Evolutionary conservation across 2,329 filamentous ascomycete species (phyloP), one percentile per base, ranked within the genome.

Genomic region (Monosporascus sp.): DNA sequence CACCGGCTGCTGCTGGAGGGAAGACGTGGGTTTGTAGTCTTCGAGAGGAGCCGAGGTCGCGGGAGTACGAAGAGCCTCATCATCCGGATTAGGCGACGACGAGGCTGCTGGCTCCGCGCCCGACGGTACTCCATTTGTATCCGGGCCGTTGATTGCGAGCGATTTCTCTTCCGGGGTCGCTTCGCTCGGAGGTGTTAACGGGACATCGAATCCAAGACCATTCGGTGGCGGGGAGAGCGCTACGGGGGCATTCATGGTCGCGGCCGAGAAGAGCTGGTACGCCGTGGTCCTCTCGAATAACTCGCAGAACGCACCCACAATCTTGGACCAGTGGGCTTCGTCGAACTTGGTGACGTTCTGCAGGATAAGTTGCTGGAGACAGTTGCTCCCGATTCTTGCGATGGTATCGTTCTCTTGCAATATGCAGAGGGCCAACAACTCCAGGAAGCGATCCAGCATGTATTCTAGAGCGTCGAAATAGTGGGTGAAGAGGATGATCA

Each of bases 321-420:
- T 90, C 74, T 96, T 91, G 44, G 85, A 81, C 94, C 94, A 99
- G 69, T 99, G 93, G 51, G 87, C 83, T 1, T 84, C 78, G 22
- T 81, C 84, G 71, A 99, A 97, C 68, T 97, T 97, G 56, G 83
- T 85, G 9, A 99, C 94, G 61, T 99, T 99, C 68, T 97, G 93
- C 44, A 99, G 71, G 54, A 99, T 97, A 45, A 99, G 76, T 68
- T 97, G 93, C 68, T 99, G 94, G 50, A 99, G 74, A 68, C 95
- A 99, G 68, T 99, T 99, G 75, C 93, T 97, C 50, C 94, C 94
- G 63, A 99, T 99, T 24, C 95, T 84, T 3, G 94, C 95, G 59
- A 99, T 93, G 0, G 95, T 99, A 65, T 99, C 94, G 63, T 99
- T 99, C 68, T 99, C 94, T 70, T 99, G 94, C 68, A 93, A 97